Base-by-base conservation (phyloP, 2,329 filamentous ascomycete species). In the Aspergillus floridensis region DNA sequence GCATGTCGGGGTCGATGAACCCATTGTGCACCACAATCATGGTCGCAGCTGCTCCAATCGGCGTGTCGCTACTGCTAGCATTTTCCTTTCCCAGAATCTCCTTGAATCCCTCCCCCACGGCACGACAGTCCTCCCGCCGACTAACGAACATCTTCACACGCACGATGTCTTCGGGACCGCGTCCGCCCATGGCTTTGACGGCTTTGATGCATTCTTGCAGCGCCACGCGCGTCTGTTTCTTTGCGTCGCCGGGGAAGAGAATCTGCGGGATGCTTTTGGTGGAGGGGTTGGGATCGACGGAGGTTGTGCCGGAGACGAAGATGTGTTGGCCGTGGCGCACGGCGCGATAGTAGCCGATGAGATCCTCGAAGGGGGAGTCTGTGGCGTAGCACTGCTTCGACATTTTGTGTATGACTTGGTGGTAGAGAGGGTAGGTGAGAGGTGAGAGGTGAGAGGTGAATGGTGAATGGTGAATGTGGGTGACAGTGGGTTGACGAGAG, bases 301-400 rank as follows among this genome's bases (percentile, higher is more conserved):
- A 70, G 8, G 75, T 77, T n/a, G 75, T 73, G 14, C 75, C 75
- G 10, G 74, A 72, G 24, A 77, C 72, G 62, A 70, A 76, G 50
- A 77, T 74, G 4, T 71, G 69, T 3, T 67, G 63, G 5, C 72
- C 72, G 32, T 68, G 68, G 7, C 74, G 74, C 21, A 77, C 68
- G 19, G 74, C 75, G 38, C 75, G 74, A 58, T 76, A 74, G 56
- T 77, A 75, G 32, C 74, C 74, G 56, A 76, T 70, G 46, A 62
- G 62, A 32, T 69, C 63, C 57, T 77, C 75, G 61, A 70, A 76
- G 5, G 73, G 74, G 5, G 75, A 77, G 19, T 66, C 53, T 7
- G 75, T 76, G 31, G 67, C 68, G 60, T 72, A 72, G 59, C 68
- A 67, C 48, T 62, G 60, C 56, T 72, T 73, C 16, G 38, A 44